These are phyloP conservation scores for Gaeumannomyces tritici DNA, from an alignment of 2,329 filamentous ascomycete genomes.

Conservation along the genomic window DNA sequence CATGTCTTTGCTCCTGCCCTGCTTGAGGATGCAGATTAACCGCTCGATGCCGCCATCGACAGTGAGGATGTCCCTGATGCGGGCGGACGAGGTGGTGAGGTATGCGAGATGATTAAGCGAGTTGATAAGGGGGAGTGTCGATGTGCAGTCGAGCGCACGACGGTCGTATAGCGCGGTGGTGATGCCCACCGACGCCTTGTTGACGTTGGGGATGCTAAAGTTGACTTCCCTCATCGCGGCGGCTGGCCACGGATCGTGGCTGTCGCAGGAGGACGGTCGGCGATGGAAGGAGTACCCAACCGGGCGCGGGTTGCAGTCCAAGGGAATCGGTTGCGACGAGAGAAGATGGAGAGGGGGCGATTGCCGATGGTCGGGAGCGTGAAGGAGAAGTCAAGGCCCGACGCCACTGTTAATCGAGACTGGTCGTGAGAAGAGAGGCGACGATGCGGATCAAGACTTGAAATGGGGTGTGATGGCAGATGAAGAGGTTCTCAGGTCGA, in stretches of 20 bases:
- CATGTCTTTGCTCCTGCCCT: slow-evolving; percentile 92
- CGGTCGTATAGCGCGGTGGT: slow-evolving; percentile 97
- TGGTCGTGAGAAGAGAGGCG: too few relatives aligned
- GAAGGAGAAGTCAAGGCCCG: too few relatives aligned
- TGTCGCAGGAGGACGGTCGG: too few relatives aligned
- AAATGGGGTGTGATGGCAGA: too few relatives aligned
- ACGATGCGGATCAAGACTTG: too few relatives aligned
- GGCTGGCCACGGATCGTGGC: neutral
- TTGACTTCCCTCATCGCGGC: slow-evolving; percentile 96
- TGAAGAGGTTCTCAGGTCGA: too few relatives aligned
- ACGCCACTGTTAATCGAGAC: too few relatives aligned
- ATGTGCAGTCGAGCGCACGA: slow-evolving; percentile 94
- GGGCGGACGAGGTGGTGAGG: slow-evolving; percentile 92
- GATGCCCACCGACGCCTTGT: slow-evolving; percentile 92
- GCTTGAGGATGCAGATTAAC: slow-evolving; percentile 94
- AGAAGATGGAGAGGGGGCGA: too few relatives aligned
- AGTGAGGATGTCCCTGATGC: slow-evolving; percentile 94
- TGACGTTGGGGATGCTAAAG: slow-evolving; percentile 98
- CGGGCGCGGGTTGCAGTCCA: too few relatives aligned
- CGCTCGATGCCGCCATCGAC: slow-evolving; percentile 98
- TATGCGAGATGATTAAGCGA: slow-evolving; percentile 98
- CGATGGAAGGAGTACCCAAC: too few relatives aligned
- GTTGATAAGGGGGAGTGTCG: slow-evolving; percentile 94
- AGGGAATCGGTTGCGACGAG: too few relatives aligned
- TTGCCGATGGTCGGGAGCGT: too few relatives aligned